A percentile compares a stretch with the other conserved stretches of the same genome.
Evolutionary conservation across 2,329 filamentous ascomycete genomes (phyloP).

Genomic region (Acarospora socialis): DNA sequence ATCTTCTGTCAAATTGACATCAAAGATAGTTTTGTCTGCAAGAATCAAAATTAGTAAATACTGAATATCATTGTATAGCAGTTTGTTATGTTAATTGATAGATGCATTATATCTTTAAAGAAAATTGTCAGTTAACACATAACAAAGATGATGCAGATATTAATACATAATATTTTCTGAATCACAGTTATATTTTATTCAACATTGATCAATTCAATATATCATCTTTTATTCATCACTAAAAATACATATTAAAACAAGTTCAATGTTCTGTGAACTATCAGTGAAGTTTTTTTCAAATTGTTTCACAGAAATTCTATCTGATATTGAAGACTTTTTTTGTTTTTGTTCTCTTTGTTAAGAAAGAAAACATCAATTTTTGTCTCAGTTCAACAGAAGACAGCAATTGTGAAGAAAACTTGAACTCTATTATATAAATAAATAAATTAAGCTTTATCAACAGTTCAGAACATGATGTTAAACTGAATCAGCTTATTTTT

Average conservation of each 20-base stretch:
- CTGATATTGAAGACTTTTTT: conserved; percentile 2
- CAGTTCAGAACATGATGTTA: conserved; percentile 8
- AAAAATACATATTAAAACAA: conserved; percentile 1
- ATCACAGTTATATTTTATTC: conserved; percentile 8
- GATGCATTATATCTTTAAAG: conserved; percentile 1
- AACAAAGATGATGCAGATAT: neutral
- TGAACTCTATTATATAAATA: conserved; percentile 10
- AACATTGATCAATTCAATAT: conserved; percentile 8
- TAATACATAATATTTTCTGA: conserved; percentile 5
- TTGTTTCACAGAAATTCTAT: conserved; percentile 1
- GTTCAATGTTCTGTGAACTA: conserved; percentile 3
- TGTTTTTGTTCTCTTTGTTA: conserved; percentile 1
- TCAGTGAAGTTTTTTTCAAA: conserved; percentile 1
- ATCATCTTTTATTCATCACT: conserved; percentile 5
- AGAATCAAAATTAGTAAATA: conserved; percentile 3
- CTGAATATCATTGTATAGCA: conserved; percentile 4
- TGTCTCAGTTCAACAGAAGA: conserved; percentile 5
- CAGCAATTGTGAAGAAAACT: conserved; percentile 3
- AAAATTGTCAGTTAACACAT: conserved; percentile 1
- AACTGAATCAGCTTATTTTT: conserved; percentile 7
- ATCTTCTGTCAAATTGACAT: neutral
- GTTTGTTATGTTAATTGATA: conserved; percentile 4
- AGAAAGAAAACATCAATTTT: conserved; percentile 4
- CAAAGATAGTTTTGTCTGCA: conserved; percentile 7
- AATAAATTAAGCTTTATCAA: conserved; percentile 6